A percentile compares a stretch with the other conserved stretches of the same genome.
Evolutionary conservation across 768 basidiomycete species (phyloP).

Genomic region (Astraeus odoratus): DNA sequence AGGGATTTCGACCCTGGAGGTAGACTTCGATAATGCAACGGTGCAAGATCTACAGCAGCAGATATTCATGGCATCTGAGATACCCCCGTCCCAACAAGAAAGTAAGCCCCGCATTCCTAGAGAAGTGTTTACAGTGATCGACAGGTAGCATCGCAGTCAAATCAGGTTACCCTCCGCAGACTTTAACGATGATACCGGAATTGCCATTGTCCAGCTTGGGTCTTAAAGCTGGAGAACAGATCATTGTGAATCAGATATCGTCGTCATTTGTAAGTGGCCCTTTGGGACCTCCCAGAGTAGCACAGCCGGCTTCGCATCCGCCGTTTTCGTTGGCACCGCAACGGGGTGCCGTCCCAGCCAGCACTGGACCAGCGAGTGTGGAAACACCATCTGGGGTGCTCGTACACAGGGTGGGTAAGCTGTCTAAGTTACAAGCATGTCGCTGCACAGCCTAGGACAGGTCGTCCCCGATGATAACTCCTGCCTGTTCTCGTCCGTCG

Average conservation of each 20-base stretch:
- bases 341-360: conserved; percentile 12
- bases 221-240: conserved; percentile 72
- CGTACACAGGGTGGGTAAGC: conserved; percentile 54
- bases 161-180: conserved; percentile 77
- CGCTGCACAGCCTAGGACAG: conserved; percentile 26
- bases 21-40: conserved; percentile 55
- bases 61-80: conserved; percentile 60
- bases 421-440: background rate
- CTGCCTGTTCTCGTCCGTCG: conserved; percentile 85
- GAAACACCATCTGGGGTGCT: conserved; percentile 57
- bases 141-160: conserved; percentile 44
- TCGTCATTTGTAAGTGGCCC: conserved; percentile 12
- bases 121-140: background rate
- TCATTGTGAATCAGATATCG: conserved; percentile 59
- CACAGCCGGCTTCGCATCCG: conserved; percentile 10
- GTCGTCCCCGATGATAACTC: conserved; percentile 97
- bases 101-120: conserved; percentile 40
- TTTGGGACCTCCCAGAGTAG: conserved; percentile 2
- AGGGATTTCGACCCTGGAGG: conserved; percentile 71
- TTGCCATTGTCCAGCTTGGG: conserved; percentile 73
- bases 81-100: conserved; percentile 71
- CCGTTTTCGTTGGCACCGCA: conserved; percentile 11
- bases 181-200: conserved; percentile 65
- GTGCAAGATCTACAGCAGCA: conserved; percentile 72
- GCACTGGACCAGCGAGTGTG: conserved; percentile 48